These are phyloP conservation scores for Acanthamoeba quina DNA, from an alignment of 208 protist species.

Conservation along the genomic window DNA sequence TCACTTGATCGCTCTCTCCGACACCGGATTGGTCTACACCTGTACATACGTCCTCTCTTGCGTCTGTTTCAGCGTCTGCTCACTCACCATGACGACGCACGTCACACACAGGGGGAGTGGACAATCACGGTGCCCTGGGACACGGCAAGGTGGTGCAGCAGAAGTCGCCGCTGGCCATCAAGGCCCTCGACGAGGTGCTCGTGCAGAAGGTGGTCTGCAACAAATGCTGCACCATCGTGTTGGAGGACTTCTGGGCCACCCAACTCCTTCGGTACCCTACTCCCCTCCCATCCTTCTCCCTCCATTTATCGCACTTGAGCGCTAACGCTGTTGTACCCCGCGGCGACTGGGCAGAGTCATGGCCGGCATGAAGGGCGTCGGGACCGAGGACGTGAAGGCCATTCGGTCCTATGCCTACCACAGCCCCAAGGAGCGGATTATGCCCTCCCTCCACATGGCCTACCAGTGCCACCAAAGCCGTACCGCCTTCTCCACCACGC, in stretches of 20 bases:
- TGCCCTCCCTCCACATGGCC: conserved; percentile 22
- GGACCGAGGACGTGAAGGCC: background rate
- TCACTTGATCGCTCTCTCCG: conserved; percentile 29
- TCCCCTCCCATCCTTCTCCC: background rate
- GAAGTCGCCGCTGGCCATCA: conserved; percentile 59
- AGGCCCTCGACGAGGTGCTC: conserved; percentile 27
- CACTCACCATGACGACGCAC: background rate
- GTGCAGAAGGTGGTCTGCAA: conserved; percentile 55
- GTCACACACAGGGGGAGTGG: background rate
- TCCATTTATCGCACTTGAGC: background rate
- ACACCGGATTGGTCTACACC: conserved; percentile 40
- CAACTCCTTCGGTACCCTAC: background rate
- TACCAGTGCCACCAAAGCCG: conserved; percentile 47
- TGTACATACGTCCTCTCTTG: background rate
- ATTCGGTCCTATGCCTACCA: conserved; percentile 17
- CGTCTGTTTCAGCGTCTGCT: background rate
- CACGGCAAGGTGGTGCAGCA: conserved; percentile 27
- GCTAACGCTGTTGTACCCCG: background rate
- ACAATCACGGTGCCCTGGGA: conserved; percentile 23
- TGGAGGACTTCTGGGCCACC: conserved; percentile 46
- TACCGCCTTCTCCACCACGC: background rate
- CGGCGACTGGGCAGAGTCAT: background rate
- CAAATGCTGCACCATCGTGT: conserved; percentile 37
- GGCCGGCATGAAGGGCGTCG: conserved; percentile 20
- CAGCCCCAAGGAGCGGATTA: background rate